Evolutionary conservation across 768 basidiomycete species (phyloP).

Genomic region (Suillus subaureus): DNA sequence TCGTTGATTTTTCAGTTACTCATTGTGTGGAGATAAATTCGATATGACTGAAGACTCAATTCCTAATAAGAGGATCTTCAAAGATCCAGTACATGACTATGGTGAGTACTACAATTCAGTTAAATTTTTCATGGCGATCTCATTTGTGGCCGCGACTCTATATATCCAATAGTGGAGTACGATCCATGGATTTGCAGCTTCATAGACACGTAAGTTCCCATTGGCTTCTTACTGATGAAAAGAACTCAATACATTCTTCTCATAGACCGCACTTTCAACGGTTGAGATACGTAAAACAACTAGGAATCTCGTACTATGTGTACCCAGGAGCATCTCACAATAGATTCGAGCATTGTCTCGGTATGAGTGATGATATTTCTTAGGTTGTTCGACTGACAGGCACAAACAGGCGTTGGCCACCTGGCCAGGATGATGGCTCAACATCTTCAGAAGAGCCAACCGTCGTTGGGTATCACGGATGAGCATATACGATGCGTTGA

Average conservation of each 20-base stretch:
- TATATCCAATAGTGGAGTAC: constrained; percentile 26
- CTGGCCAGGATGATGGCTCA: constrained; percentile 66
- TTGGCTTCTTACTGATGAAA: neutral
- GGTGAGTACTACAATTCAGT: constrained; percentile 27
- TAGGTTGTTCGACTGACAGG: neutral
- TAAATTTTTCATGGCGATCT: neutral
- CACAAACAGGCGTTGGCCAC: constrained; percentile 65
- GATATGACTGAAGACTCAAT: constrained; percentile 10
- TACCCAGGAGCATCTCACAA: constrained; percentile 82
- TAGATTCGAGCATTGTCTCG: constrained; percentile 84
- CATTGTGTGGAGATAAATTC: neutral
- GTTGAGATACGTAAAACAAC: constrained; percentile 75
- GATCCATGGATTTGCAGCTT: constrained; percentile 45
- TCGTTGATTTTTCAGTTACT: neutral
- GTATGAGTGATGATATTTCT: constrained; percentile 37
- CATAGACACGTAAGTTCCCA: constrained; percentile 65
- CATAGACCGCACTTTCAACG: constrained; percentile 75
- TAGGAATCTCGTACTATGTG: constrained; percentile 75
- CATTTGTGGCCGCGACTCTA: neutral
- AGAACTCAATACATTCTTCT: neutral
- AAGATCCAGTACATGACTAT: constrained; percentile 45
- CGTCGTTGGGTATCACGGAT: constrained; percentile 62
- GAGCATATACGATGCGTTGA: constrained; percentile 78
- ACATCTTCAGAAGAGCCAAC: constrained; percentile 59
- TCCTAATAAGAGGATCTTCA: constrained; percentile 30